Percentiles rank a stretch among this genome's conserved stretches.
These are phyloP conservation scores for Fusarium sp. DNA, from an alignment of 2,329 filamentous ascomycete species.

Conservation along the genomic window DNA sequence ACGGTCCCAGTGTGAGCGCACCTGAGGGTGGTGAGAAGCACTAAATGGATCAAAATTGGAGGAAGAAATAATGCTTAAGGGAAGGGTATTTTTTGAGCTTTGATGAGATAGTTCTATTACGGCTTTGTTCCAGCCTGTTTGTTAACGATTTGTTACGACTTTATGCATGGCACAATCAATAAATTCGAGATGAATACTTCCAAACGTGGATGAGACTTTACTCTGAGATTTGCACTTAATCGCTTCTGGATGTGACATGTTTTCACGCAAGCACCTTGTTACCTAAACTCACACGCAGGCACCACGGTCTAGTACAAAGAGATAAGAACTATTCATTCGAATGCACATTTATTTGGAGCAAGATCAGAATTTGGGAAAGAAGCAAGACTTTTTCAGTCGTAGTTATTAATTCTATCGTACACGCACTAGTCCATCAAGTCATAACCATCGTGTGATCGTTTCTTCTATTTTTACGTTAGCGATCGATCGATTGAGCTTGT, in stretches of 20 bases:
- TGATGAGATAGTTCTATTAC: constrained; percentile 13
- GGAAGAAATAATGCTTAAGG: constrained; percentile 12
- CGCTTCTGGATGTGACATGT: background rate
- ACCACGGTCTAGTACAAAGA: no score
- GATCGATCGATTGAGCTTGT: background rate
- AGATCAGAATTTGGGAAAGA: background rate
- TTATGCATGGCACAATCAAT: constrained; percentile 40
- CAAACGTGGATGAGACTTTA: no score
- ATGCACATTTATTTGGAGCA: no score
- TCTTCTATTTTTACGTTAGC: background rate
- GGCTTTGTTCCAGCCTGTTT: constrained; percentile 20
- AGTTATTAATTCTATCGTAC: constrained; percentile 28
- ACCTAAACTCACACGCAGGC: no score
- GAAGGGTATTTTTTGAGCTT: constrained; percentile 11
- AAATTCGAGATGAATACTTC: constrained; percentile 27
- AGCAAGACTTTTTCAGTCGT: constrained; percentile 11
- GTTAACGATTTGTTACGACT: constrained; percentile 45
- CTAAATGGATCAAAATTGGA: constrained; percentile 9
- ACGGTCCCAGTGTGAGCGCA: constrained; percentile 42
- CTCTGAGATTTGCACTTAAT: no score
- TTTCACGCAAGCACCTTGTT: no score
- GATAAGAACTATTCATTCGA: no score
- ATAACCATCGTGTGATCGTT: constrained; percentile 12
- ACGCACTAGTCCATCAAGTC: constrained; percentile 20
- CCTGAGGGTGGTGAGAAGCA: constrained; percentile 46